Evolutionary conservation across 257 asterid species (phyloP), one percentile per base, ranked within the genome.

Genomic region (Gentiana macrophylla): DNA sequence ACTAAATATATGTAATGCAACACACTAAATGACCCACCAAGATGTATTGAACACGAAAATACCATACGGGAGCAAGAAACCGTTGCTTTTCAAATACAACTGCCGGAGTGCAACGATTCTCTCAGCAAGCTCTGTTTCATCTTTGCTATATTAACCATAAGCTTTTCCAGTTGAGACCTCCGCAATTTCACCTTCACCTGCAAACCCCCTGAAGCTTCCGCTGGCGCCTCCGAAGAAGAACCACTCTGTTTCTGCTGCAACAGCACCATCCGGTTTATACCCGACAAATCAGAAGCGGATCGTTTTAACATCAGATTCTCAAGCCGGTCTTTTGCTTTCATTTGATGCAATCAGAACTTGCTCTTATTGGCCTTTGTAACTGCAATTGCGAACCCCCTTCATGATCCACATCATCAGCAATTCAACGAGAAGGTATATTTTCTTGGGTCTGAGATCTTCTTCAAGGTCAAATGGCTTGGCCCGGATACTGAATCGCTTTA

Each of bases 181-280:
- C 82, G 89, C 57, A 87, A 55, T 84, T 76, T 73, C 80, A 81
- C 62, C 89, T 74, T 84, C 3, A 86, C 72, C 76, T 83, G 80
- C 52, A 81, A 58, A 49, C 78, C 24, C 24, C 24, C 79, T 6
- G 74, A n/a, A 24, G 24, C 24, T 24, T 24, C 24, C 1, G 24
- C 24, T 24, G 24, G 24, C 24, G 24, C 24, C 1, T 0, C 24
- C 24, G 24, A 24, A 57, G 69, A 60, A 13, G 41, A 24, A 24
- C 24, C 7, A 59, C 35, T 59, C 13, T 10, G 35, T 24, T 24
- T 24, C 1, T 24, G 24, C 24, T 24, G 24, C 24, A 24, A 0
- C 24, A 24, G 24, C 24, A 24, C 24, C 24, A 24, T 24, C 13
- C 13, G 56, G 15, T 69, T 66, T 61, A n/a, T 5, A 24, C 15